Percentiles rank a stretch among this genome's conserved stretches.
Conservation (phyloP, 2,329 filamentous ascomycete species). For the Rhynchosporium secalis region DNA sequence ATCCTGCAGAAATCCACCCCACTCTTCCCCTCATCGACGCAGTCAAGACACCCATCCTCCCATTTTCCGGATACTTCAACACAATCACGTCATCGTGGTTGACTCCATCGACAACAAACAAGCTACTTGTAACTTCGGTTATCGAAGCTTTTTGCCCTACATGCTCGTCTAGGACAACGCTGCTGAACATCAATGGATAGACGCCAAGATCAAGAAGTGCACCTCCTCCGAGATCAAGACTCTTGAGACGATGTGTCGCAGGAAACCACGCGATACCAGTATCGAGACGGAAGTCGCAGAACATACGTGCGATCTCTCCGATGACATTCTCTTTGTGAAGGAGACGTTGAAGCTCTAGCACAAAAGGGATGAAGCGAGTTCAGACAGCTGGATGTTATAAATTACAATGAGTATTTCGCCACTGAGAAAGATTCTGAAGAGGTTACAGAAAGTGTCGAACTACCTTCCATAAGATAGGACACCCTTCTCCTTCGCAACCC, state of each 20-base stretch:
- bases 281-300: constrained; percentile 30
- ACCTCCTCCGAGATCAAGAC: constrained; percentile 64
- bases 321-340: constrained; percentile 42
- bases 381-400: constrained; percentile 52
- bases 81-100: constrained; percentile 6
- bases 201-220: constrained; percentile 65
- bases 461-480: constrained; percentile 61
- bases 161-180: constrained; percentile 54
- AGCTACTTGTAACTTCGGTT: background rate
- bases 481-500: constrained; percentile 58
- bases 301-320: constrained; percentile 44
- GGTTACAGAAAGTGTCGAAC: constrained; percentile 41
- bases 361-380: constrained; percentile 67
- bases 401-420: constrained; percentile 40
- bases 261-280: constrained; percentile 4
- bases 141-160: background rate
- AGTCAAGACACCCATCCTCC: constrained; percentile 9
- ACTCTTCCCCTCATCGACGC: constrained; percentile 1
- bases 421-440: background rate
- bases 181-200: constrained; percentile 67
- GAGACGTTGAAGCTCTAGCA: constrained; percentile 40
- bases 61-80: constrained; percentile 8
- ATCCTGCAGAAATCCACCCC: constrained; percentile 8
- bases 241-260: constrained; percentile 59
- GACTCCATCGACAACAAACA: constrained; percentile 7